These are phyloP conservation scores for Gardenia jasminoides DNA, from an alignment of 257 asterid species.

Conservation along the genomic window DNA sequence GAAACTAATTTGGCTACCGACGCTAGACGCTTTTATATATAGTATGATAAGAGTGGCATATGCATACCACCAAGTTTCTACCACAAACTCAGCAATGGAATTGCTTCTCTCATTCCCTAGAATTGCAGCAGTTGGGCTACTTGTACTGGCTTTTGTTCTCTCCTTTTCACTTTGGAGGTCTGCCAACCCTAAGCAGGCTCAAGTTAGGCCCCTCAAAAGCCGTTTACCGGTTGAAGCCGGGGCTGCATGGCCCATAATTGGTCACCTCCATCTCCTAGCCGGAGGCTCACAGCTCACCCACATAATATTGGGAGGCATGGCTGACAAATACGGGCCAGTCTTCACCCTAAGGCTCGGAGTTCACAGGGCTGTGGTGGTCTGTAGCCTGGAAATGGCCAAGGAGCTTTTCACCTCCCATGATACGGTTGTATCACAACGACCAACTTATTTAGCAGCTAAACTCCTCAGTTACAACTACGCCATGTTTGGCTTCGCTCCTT, in stretches of 20 bases:
- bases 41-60: too few relatives aligned
- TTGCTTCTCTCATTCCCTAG: neutral
- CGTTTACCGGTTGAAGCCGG: slow-evolving; percentile 17
- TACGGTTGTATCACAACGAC: slow-evolving; percentile 11
- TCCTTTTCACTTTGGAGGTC: neutral
- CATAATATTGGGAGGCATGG: slow-evolving; percentile 17
- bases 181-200: neutral
- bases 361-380: slow-evolving; percentile 20
- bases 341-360: slow-evolving; percentile 30
- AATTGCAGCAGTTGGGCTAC: neutral
- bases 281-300: slow-evolving; percentile 33
- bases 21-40: too few relatives aligned
- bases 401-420: slow-evolving; percentile 33
- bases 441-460: slow-evolving; percentile 18
- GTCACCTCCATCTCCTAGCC: slow-evolving; percentile 37
- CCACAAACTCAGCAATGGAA: slow-evolving; percentile 1
- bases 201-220: neutral
- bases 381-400: slow-evolving; percentile 24
- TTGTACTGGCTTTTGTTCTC: neutral
- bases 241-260: slow-evolving; percentile 35
- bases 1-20: too few relatives aligned
- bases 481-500: slow-evolving; percentile 27
- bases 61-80: too few relatives aligned
- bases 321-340: slow-evolving; percentile 34
- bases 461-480: slow-evolving; percentile 25